These are phyloP conservation scores for Rosa persica DNA, from an alignment of 306 rosid genomes.

Conservation along the genomic window DNA sequence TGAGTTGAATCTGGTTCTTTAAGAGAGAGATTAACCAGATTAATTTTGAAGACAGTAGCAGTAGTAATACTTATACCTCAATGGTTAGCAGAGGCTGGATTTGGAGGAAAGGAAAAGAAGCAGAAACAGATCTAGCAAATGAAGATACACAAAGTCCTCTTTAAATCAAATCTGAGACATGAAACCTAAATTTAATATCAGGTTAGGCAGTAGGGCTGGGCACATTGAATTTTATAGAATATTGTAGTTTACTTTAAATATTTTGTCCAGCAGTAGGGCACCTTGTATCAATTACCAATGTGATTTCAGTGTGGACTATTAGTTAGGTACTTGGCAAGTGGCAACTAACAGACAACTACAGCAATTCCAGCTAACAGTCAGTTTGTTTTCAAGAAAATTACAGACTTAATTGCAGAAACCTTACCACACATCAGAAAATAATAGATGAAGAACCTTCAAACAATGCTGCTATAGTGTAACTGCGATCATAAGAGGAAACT, in stretches of 20 bases:
- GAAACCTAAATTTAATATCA: background rate
- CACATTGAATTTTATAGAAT: background rate
- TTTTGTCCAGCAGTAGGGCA: background rate
- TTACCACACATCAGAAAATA: background rate
- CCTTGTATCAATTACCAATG: background rate
- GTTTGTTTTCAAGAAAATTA: background rate
- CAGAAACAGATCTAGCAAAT: background rate
- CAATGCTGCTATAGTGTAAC: background rate
- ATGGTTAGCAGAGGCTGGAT: background rate
- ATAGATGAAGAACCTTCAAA: background rate
- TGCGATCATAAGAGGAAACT: slow-evolving; percentile 29
- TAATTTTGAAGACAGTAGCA: background rate
- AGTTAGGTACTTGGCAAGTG: background rate
- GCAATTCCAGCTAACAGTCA: background rate
- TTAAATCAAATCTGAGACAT: background rate
- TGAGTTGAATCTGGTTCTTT: background rate
- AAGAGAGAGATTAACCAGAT: background rate
- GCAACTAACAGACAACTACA: background rate
- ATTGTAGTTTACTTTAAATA: background rate
- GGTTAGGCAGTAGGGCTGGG: background rate
- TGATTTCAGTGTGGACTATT: background rate
- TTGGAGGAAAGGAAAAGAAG: background rate
- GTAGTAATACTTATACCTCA: background rate
- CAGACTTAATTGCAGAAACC: background rate
- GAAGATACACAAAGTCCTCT: background rate